phyloP scores from a whole-genome alignment of 441 rosid genomes.

The Euphorbia schlechtendalii region DNA sequence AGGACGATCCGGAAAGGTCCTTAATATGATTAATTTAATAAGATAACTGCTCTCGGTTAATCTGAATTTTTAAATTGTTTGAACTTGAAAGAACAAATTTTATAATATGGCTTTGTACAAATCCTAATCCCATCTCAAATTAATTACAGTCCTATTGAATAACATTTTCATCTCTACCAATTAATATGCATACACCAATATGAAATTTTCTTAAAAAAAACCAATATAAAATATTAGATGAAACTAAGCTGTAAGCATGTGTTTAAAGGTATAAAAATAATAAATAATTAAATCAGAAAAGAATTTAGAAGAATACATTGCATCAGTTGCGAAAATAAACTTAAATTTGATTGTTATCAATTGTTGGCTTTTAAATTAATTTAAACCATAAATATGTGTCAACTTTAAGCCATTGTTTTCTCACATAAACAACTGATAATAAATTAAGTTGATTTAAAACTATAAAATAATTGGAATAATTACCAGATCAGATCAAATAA shows the following conservation, averaged over 20 bases:
- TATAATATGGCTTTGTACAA: not conserved
- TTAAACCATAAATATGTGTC: not conserved
- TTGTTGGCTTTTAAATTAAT: not conserved
- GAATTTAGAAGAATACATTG: not conserved
- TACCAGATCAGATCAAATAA: conserved; percentile 16
- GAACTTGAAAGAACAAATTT: no score
- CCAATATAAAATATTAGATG: not conserved
- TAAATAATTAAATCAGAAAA: not conserved
- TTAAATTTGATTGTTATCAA: no score
- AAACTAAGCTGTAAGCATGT: conserved; percentile 13
- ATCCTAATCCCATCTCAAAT: not conserved
- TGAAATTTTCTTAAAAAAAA: no score
- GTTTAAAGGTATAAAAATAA: not conserved
- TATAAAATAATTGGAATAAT: conserved; percentile 2
- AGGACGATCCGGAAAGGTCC: no score
- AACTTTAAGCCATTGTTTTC: not conserved
- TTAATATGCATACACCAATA: not conserved
- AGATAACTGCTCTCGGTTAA: no score
- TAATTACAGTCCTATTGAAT: no score
- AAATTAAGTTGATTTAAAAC: conserved; percentile 5
- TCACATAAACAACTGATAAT: conserved; percentile 1
- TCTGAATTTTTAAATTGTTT: not conserved
- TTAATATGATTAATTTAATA: no score
- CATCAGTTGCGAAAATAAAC: not conserved
- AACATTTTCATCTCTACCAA: not conserved